Conservation (phyloP, 2,329 filamentous ascomycete genomes). For the Xylaria sp. region DNA sequence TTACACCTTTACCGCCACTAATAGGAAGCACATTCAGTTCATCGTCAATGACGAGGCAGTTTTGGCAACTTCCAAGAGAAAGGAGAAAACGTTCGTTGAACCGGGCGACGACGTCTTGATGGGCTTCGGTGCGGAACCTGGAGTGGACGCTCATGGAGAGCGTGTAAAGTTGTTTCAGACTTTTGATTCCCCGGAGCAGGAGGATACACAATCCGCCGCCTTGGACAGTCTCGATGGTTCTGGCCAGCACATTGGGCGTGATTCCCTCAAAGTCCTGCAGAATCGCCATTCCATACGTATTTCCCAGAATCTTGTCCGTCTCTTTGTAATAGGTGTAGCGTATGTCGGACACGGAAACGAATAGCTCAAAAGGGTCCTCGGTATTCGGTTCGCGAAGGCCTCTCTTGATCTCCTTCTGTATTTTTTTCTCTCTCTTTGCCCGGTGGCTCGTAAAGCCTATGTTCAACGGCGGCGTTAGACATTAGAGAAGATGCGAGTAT, state of each 20-base stretch:
- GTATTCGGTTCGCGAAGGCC: constrained; percentile 91
- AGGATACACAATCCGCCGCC: constrained; percentile 92
- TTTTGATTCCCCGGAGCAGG: constrained; percentile 94
- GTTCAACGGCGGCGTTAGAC: constrained; percentile 10
- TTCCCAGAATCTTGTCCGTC: constrained; percentile 79
- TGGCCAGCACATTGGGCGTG: constrained; percentile 94
- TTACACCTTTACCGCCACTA: constrained; percentile 91
- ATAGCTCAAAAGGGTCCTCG: constrained; percentile 68
- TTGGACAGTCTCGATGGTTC: constrained; percentile 97
- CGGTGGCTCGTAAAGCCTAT: constrained; percentile 71
- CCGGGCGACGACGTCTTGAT: constrained; percentile 91
- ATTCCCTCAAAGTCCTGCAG: constrained; percentile 98
- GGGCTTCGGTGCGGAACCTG: constrained; percentile 94
- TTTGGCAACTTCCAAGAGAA: constrained; percentile 93
- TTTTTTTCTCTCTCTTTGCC: constrained; percentile 97
- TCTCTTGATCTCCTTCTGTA: constrained; percentile 97
- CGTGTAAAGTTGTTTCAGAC: constrained; percentile 95
- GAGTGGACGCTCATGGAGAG: constrained; percentile 98
- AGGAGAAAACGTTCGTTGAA: constrained; percentile 99
- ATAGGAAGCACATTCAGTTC: constrained; percentile 98
- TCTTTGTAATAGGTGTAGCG: constrained; percentile 99
- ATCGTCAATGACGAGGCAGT: constrained; percentile 95
- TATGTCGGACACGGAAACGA: constrained; percentile 54
- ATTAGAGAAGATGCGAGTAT: constrained; percentile 55
- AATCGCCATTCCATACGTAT: constrained; percentile 98